Percentiles rank a stretch among this genome's conserved stretches.
phyloP scores from a whole-genome alignment of 331 rosid genomes.

The Pyracantha coccinea region DNA sequence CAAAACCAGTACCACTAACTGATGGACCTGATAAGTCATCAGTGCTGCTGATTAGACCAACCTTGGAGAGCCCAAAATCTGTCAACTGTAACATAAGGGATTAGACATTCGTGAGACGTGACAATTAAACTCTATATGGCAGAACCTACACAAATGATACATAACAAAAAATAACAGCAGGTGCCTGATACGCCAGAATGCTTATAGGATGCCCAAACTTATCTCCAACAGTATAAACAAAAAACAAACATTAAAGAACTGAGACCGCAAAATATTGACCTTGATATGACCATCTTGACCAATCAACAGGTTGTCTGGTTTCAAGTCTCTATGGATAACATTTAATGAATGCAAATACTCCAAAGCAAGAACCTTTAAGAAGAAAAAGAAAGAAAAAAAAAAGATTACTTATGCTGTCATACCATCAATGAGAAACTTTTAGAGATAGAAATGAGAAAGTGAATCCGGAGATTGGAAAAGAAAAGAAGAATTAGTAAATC shows the following conservation, averaged over 20 bases:
- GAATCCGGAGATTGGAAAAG: not conserved
- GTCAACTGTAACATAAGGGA: constrained; percentile 63
- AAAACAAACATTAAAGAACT: not conserved
- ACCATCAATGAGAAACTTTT: constrained; percentile 3
- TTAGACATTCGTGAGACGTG: constrained; percentile 24
- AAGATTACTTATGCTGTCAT: not conserved
- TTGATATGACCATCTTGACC: constrained; percentile 97
- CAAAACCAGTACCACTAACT: constrained; percentile 35
- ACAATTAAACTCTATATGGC: constrained; percentile 8
- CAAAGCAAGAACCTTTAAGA: constrained; percentile 84
- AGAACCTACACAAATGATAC: not conserved
- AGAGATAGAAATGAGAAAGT: not conserved
- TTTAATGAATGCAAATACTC: constrained; percentile 82
- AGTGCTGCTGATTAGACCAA: constrained; percentile 96
- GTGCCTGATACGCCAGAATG: not conserved
- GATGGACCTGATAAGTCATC: constrained; percentile 83
- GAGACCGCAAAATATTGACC: constrained; percentile 39
- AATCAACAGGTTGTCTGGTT: constrained; percentile 96
- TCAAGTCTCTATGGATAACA: constrained; percentile 94
- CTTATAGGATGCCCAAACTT: not conserved
- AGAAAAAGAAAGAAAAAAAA: not conserved
- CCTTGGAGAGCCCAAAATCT: constrained; percentile 97
- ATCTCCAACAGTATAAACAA: not conserved
- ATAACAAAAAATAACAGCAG: not conserved
- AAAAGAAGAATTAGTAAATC: not conserved